Evolutionary conservation across 441 rosid species (phyloP).

Genomic region (Jatropha podagrica): DNA sequence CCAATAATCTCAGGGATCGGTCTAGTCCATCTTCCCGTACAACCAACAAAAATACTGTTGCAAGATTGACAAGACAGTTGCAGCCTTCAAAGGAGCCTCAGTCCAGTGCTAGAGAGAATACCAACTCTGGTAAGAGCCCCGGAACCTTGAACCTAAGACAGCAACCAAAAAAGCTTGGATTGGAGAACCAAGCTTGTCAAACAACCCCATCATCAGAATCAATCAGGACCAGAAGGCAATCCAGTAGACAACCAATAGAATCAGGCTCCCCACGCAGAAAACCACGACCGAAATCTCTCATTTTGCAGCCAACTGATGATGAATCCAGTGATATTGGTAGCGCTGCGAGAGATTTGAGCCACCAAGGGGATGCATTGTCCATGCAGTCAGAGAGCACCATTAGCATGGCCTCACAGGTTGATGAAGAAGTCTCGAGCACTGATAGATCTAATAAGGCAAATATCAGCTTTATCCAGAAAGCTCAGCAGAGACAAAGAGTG

Average conservation of each 20-base stretch:
- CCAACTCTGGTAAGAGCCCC: constrained; percentile 39
- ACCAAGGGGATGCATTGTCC: constrained; percentile 43
- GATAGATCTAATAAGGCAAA: constrained; percentile 41
- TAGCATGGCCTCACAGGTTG: constrained; percentile 54
- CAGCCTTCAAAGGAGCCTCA: constrained; percentile 39
- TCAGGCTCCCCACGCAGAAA: constrained; percentile 47
- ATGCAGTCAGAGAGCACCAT: constrained; percentile 56
- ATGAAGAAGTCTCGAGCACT: constrained; percentile 64
- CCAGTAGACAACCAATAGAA: constrained; percentile 46
- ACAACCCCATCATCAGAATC: constrained; percentile 44
- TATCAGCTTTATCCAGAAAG: constrained; percentile 32
- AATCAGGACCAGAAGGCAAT: constrained; percentile 44
- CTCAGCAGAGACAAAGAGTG: constrained; percentile 46
- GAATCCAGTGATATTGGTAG: constrained; percentile 51
- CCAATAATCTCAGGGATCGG: constrained; percentile 35
- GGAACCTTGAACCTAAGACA: constrained; percentile 49
- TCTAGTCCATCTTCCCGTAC: constrained; percentile 31
- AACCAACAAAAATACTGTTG: constrained; percentile 33
- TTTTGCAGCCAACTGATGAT: constrained; percentile 43
- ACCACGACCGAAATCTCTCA: constrained; percentile 36
- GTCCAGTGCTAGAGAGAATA: constrained; percentile 30
- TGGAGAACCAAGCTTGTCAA: constrained; percentile 47
- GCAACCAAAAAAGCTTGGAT: constrained; percentile 50
- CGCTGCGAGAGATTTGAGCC: constrained; percentile 45
- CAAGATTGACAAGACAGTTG: constrained; percentile 28